Conservation (phyloP, 768 basidiomycete species). For the Jaapia argillacea region DNA sequence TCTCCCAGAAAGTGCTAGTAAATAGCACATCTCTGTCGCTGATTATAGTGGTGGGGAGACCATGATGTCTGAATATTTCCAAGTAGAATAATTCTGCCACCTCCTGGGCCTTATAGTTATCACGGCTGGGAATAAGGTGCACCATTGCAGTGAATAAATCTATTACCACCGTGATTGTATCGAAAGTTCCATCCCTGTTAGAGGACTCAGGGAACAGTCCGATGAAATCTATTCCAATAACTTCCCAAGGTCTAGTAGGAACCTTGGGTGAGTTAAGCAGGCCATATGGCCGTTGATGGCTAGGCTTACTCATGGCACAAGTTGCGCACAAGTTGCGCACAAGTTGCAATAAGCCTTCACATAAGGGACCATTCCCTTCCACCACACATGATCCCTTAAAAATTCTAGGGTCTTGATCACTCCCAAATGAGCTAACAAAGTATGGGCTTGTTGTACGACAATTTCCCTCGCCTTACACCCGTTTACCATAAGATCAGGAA, state of each 20-base stretch:
- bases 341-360: conserved; percentile 15
- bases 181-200: conserved; percentile 14
- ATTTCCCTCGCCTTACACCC: conserved; percentile 18
- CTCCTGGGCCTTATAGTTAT: conserved; percentile 20
- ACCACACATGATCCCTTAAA: conserved; percentile 26
- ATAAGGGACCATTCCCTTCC: conserved; percentile 25
- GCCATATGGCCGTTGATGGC: conserved; percentile 15
- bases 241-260: conserved; percentile 15
- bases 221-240: conserved; percentile 19
- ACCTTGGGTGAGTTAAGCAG: conserved; percentile 15
- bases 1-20: conserved; percentile 31
- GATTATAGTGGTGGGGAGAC: conserved; percentile 27
- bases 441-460: conserved; percentile 28
- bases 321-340: conserved; percentile 14
- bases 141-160: conserved; percentile 12
- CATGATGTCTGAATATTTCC: conserved; percentile 26
- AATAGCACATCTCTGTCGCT: conserved; percentile 32
- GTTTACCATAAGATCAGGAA: conserved; percentile 16
- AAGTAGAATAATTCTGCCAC: conserved; percentile 26
- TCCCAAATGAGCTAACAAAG: conserved; percentile 28
- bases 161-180: conserved; percentile 17
- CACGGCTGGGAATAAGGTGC: conserved; percentile 19
- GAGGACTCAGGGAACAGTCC: conserved; percentile 13
- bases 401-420: conserved; percentile 21
- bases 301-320: conserved; percentile 12